Percentiles rank a stretch among this genome's conserved stretches.
phyloP scores from a whole-genome alignment of 176 grass and related monocot genomes.

The Cocos nucifera region DNA sequence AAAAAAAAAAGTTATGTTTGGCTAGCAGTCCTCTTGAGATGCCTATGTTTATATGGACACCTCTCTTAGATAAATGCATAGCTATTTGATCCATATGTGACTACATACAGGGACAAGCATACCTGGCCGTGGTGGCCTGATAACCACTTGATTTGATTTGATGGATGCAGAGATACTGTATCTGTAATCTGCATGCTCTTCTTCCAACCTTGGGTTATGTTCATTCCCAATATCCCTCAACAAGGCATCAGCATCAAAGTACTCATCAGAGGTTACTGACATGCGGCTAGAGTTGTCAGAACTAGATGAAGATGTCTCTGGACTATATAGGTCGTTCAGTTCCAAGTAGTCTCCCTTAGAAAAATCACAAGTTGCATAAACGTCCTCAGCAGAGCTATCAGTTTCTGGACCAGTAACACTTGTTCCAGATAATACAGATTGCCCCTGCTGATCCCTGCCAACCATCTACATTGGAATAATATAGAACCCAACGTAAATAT shows the following conservation, averaged over 20 bases:
- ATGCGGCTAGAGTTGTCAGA: constrained; percentile 45
- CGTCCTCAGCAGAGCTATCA: constrained; percentile 18
- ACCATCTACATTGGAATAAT: constrained; percentile 5
- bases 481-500: no score
- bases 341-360: constrained; percentile 38
- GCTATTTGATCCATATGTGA: no score
- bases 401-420: constrained; percentile 5
- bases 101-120: background rate
- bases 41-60: no score
- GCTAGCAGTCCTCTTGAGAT: no score
- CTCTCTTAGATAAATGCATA: no score
- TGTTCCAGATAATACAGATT: constrained; percentile 1
- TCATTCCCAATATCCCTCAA: constrained; percentile 30
- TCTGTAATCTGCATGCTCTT: constrained; percentile 10
- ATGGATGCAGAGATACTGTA: constrained; percentile 22
- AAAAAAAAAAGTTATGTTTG: no score
- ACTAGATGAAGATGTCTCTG: constrained; percentile 37
- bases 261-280: constrained; percentile 40
- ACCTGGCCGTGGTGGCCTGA: constrained; percentile 37
- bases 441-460: constrained; percentile 8
- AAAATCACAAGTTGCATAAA: constrained; percentile 11
- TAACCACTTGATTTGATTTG: constrained; percentile 27
- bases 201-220: background rate
- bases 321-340: constrained; percentile 41
- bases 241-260: constrained; percentile 38